Conservation (phyloP, 306 rosid genomes). For the Lathyrus sativus region DNA sequence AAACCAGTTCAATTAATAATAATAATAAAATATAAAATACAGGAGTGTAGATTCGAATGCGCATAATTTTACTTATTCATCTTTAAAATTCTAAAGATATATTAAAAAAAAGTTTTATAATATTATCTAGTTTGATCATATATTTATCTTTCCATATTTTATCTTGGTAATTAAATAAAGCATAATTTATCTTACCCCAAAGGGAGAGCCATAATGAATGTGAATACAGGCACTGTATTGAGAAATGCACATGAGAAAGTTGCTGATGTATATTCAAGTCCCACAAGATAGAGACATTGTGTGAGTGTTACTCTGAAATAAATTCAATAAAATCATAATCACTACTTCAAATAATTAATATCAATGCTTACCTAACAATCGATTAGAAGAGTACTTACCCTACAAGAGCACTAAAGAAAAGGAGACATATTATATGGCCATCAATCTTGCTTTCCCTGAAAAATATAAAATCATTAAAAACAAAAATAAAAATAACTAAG, state of each 20-base stretch:
- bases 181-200: slow-evolving; percentile 56
- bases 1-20: too few species aligned
- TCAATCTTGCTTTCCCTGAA: slow-evolving; percentile 60
- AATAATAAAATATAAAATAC: too few species aligned
- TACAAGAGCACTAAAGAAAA: slow-evolving; percentile 73
- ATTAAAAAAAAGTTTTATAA: too few species aligned
- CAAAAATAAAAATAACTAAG: not conserved
- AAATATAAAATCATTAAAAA: not conserved
- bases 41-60: too few species aligned
- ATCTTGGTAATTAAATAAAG: not conserved
- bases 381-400: slow-evolving; percentile 56
- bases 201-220: slow-evolving; percentile 75
- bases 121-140: too few species aligned
- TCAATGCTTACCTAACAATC: not conserved
- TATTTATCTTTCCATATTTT: not conserved
- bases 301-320: slow-evolving; percentile 67
- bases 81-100: too few species aligned
- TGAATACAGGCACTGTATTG: slow-evolving; percentile 74
- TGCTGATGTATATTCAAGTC: slow-evolving; percentile 76
- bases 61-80: too few species aligned
- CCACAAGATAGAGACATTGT: slow-evolving; percentile 63
- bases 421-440: slow-evolving; percentile 49
- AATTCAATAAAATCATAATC: slow-evolving; percentile 3
- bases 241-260: slow-evolving; percentile 85
- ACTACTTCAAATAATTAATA: not conserved